Evolutionary conservation across 768 basidiomycete genomes (phyloP).

Genomic region (Xerocomellus amylosporus): DNA sequence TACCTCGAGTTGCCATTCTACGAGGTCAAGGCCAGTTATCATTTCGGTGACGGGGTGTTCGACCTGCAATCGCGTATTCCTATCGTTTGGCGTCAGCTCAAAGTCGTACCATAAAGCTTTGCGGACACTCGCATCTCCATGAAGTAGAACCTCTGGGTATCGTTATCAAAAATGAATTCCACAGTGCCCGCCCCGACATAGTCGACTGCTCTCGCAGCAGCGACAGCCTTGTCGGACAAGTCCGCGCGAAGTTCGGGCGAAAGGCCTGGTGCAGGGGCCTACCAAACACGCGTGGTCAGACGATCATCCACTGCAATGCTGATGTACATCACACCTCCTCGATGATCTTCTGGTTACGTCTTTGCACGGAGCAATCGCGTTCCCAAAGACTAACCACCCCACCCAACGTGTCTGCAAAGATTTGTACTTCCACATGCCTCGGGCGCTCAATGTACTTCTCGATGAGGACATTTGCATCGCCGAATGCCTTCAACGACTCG

Average conservation of each 20-base stretch:
- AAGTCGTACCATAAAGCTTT: not conserved
- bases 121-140: slow-evolving; percentile 79
- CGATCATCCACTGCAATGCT: not conserved
- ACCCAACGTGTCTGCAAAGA: slow-evolving; percentile 84
- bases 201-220: slow-evolving; percentile 88
- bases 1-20: slow-evolving; percentile 93
- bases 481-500: slow-evolving; percentile 85
- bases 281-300: slow-evolving; percentile 1
- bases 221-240: slow-evolving; percentile 82
- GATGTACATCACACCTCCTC: slow-evolving; percentile 57
- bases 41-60: slow-evolving; percentile 95
- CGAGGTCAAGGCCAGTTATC: slow-evolving; percentile 90
- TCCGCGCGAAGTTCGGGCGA: slow-evolving; percentile 75
- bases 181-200: slow-evolving; percentile 93
- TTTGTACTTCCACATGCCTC: slow-evolving; percentile 91
- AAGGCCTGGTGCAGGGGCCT: slow-evolving; percentile 91
- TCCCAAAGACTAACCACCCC: slow-evolving; percentile 93
- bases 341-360: slow-evolving; percentile 94
- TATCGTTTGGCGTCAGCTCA: slow-evolving; percentile 23
- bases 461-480: slow-evolving; percentile 80
- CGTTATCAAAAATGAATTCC: slow-evolving; percentile 97
- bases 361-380: slow-evolving; percentile 87
- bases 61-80: slow-evolving; percentile 84
- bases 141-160: slow-evolving; percentile 83
- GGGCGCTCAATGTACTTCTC: slow-evolving; percentile 88